Evolutionary conservation across 1,284 basidiomycete genomes (phyloP).

Genomic region (Apiotrichum domesticum): DNA sequence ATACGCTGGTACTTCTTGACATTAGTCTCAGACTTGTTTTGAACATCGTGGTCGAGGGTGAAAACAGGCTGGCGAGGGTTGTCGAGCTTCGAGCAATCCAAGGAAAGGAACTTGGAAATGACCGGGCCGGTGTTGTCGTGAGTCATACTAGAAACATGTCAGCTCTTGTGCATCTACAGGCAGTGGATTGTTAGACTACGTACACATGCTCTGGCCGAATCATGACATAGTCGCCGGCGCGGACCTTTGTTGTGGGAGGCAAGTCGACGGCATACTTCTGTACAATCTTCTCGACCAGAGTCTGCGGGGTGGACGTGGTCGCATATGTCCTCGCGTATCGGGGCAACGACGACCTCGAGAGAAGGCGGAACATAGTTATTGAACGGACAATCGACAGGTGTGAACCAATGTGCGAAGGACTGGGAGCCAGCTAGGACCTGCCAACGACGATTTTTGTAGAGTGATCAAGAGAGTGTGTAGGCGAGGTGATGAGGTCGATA

Average conservation of each 20-base stretch:
- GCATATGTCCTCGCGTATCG: slow-evolving; percentile 22
- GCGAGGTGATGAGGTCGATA: too few species aligned
- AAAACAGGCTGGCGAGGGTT: slow-evolving; percentile 76
- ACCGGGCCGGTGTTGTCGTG: slow-evolving; percentile 98
- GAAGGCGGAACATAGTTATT: neutral
- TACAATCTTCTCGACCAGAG: slow-evolving; percentile 94
- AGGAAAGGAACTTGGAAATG: slow-evolving; percentile 93
- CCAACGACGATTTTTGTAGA: too few species aligned
- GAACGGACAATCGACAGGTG: neutral
- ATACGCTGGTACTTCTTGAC: slow-evolving; percentile 88
- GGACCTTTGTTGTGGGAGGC: slow-evolving; percentile 66
- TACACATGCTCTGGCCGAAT: slow-evolving; percentile 90
- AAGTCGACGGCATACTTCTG: slow-evolving; percentile 92
- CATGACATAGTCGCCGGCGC: slow-evolving; percentile 98
- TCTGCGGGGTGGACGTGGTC: slow-evolving; percentile 58
- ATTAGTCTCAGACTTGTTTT: slow-evolving; percentile 93
- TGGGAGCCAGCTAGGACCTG: too few species aligned
- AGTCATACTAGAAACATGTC: slow-evolving; percentile 58
- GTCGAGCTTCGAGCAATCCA: slow-evolving; percentile 80
- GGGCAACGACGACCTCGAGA: neutral
- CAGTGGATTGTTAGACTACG: slow-evolving; percentile 15
- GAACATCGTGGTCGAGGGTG: slow-evolving; percentile 96
- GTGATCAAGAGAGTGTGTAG: too few species aligned
- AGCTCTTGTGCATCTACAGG: neutral
- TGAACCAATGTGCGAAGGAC: too few species aligned